Conservation (phyloP, 2,329 filamentous ascomycete genomes). For the Didymella segeticola region DNA sequence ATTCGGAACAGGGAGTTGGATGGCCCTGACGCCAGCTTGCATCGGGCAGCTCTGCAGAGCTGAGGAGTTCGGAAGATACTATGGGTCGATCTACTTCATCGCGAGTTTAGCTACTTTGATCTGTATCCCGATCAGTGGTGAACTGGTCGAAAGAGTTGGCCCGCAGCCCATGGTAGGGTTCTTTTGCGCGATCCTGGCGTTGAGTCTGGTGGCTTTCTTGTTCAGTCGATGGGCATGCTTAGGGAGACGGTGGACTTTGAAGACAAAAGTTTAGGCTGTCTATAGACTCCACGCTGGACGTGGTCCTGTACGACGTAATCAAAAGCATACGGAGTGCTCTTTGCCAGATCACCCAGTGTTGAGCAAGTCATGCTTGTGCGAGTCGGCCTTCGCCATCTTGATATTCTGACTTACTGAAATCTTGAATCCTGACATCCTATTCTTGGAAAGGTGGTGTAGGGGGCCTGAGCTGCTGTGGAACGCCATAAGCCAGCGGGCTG, state of each 20-base stretch:
- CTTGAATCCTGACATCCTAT: no score
- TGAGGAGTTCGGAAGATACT: conserved; percentile 57
- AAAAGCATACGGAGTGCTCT: not conserved
- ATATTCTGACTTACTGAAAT: no score
- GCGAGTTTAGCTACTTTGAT: conserved; percentile 45
- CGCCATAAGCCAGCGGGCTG: not conserved
- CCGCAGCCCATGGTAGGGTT: conserved; percentile 44
- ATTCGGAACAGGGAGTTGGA: conserved; percentile 56
- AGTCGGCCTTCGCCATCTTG: not conserved
- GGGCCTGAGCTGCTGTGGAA: not conserved
- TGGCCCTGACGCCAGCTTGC: conserved; percentile 55
- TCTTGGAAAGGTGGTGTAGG: not conserved
- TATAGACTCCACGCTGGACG: not conserved
- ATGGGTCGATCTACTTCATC: conserved; percentile 57
- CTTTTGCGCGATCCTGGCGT: conserved; percentile 39
- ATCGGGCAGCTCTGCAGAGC: conserved; percentile 57
- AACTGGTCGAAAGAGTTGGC: conserved; percentile 44
- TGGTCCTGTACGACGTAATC: not conserved
- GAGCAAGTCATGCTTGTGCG: not conserved
- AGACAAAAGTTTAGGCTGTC: conserved; percentile 22
- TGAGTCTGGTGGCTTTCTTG: conserved; percentile 40
- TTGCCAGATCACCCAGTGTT: not conserved
- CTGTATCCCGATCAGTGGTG: conserved; percentile 46
- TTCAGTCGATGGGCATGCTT: conserved; percentile 47
- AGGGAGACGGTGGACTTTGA: conserved; percentile 41